These are phyloP conservation scores for Suhomyces faveliae DNA, from an alignment of 805 yeast species.

Conservation along the genomic window DNA sequence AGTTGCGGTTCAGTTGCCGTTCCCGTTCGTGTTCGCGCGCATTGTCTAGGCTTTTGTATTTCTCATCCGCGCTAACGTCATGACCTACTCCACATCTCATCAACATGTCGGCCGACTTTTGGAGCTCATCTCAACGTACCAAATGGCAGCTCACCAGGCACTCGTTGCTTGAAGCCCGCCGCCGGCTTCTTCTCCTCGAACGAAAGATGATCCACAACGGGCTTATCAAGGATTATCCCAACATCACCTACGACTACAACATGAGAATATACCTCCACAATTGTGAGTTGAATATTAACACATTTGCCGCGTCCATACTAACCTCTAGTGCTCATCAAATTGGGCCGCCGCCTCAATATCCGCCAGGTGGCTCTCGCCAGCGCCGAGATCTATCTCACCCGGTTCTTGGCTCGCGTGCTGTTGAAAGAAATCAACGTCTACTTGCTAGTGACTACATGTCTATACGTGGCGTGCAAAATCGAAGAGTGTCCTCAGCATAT, in stretches of 20 bases:
- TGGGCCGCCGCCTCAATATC: constrained; percentile 75
- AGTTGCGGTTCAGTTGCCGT: too few relatives aligned
- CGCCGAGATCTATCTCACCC: constrained; percentile 79
- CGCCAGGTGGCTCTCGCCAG: constrained; percentile 86
- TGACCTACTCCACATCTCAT: neutral
- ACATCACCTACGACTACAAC: constrained; percentile 53
- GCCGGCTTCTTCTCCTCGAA: constrained; percentile 40
- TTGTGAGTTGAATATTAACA: constrained; percentile 13
- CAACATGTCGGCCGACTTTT: constrained; percentile 76
- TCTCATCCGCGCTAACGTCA: neutral
- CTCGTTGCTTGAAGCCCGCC: constrained; percentile 48
- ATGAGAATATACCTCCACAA: constrained; percentile 79
- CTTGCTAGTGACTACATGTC: constrained; percentile 75
- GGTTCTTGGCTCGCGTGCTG: constrained; percentile 72
- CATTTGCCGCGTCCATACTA: constrained; percentile 2
- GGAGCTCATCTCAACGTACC: constrained; percentile 79
- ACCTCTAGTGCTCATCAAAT: constrained; percentile 52
- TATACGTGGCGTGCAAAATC: constrained; percentile 87
- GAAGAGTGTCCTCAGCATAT: constrained; percentile 97
- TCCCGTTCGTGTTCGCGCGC: too few relatives aligned
- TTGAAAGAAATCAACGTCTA: constrained; percentile 81
- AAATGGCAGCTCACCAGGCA: constrained; percentile 80
- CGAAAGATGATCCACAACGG: constrained; percentile 45
- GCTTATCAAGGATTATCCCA: constrained; percentile 41
- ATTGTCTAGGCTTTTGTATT: too few relatives aligned